These are phyloP conservation scores for Capsella rubella DNA, from an alignment of 441 rosid species.

Conservation along the genomic window DNA sequence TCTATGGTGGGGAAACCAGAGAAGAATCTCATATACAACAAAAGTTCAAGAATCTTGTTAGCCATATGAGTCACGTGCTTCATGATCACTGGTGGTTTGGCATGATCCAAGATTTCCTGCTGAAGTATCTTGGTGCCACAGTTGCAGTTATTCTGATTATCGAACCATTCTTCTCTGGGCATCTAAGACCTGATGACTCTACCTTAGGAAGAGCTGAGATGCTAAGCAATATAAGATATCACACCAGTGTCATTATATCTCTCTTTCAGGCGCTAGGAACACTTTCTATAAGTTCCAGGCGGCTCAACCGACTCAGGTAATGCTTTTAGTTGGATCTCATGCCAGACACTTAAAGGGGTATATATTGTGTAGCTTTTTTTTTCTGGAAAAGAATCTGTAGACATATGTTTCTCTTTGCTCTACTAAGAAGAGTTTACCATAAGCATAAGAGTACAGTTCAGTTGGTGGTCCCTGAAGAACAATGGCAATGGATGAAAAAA, in stretches of 20 bases:
- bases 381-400: no score
- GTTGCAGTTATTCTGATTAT: conserved; percentile 93
- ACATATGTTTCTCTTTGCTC: no score
- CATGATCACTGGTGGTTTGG: conserved; percentile 99
- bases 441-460: no score
- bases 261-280: conserved; percentile 97
- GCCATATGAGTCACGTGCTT: conserved; percentile 81
- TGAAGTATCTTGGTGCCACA: conserved; percentile 99
- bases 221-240: conserved; percentile 99
- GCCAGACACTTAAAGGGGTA: conserved; percentile 8
- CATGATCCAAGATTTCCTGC: conserved; percentile 97
- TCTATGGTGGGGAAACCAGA: conserved; percentile 94
- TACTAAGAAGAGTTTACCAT: no score
- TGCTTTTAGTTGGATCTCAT: conserved; percentile 30
- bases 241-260: conserved; percentile 95
- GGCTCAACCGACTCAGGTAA: conserved; percentile 97
- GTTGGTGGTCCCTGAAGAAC: no score
- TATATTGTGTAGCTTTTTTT: conserved; percentile 16
- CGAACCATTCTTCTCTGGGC: conserved; percentile 97
- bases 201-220: conserved; percentile 97
- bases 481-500: no score
- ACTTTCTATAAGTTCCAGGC: conserved; percentile 93
- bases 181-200: conserved; percentile 89
- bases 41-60: conserved; percentile 79
- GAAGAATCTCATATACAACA: conserved; percentile 94